These are phyloP conservation scores for Pilobolus umbonatus DNA, from an alignment of 192 early-diverging fungal species.

Conservation along the genomic window DNA sequence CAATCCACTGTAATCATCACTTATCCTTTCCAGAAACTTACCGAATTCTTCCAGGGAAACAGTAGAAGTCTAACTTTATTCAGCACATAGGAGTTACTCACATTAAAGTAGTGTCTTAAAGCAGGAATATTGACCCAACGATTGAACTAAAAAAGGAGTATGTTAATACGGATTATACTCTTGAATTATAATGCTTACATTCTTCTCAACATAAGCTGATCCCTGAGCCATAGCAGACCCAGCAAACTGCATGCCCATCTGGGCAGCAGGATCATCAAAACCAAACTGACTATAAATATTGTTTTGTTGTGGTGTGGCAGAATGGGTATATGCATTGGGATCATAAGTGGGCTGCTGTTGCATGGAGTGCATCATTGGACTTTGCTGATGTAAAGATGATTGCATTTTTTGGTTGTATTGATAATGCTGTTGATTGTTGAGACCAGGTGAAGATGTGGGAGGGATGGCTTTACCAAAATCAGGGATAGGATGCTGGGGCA, in stretches of 20 bases:
- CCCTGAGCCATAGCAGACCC: slow-evolving; percentile 76
- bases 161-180: not conserved
- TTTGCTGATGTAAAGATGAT: slow-evolving; percentile 19
- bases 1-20: not conserved
- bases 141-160: slow-evolving; percentile 49
- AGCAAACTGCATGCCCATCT: slow-evolving; percentile 95
- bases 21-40: slow-evolving; percentile 25
- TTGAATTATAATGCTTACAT: slow-evolving; percentile 59
- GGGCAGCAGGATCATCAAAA: slow-evolving; percentile 69
- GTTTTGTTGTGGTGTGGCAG: slow-evolving; percentile 14
- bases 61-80: slow-evolving; percentile 79
- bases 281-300: slow-evolving; percentile 45
- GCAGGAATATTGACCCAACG: slow-evolving; percentile 82
- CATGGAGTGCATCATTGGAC: slow-evolving; percentile 20
- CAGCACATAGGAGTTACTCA: slow-evolving; percentile 90
- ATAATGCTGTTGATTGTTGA: slow-evolving; percentile 33
- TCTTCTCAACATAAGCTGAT: slow-evolving; percentile 85
- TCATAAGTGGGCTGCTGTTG: slow-evolving; percentile 18
- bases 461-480: slow-evolving; percentile 39
- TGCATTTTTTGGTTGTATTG: slow-evolving; percentile 17
- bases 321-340: slow-evolving; percentile 14
- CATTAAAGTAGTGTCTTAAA: slow-evolving; percentile 91
- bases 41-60: slow-evolving; percentile 87
- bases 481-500: slow-evolving; percentile 55
- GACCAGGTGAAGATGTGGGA: slow-evolving; percentile 41